Evolutionary conservation across 2,329 filamentous ascomycete genomes (phyloP), one percentile per base, ranked within the genome.

Genomic region (Penicillium sumatraense): DNA sequence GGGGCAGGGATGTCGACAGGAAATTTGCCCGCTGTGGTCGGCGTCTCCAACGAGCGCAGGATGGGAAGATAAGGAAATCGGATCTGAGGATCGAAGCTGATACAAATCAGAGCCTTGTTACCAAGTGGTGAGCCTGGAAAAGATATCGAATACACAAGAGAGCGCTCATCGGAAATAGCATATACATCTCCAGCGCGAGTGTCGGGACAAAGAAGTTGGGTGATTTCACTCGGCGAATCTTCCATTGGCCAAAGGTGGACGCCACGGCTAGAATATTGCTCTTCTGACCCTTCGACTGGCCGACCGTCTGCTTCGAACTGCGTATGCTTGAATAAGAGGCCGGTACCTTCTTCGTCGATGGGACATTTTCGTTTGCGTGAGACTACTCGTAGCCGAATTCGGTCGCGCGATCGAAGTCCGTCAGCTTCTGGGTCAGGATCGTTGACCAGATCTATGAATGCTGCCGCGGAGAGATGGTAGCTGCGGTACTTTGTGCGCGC

Each of bases 371-470:
- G 73, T 53, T 76, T 75, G 27, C 77, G 72, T 11, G 77, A 78
- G 8, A 72, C 73, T 14, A 76, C 70, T 11, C 77, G 72, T 7
- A 80, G 51, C 18, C 75, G 71, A 3, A 80, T 65, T 3, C 75
- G 72, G 58, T 78, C 75, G 35, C 64, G 67, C 1, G 69, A 65
- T 40, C 70, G 65, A 24, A 70, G 53, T 16, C 63, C 62, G 20
- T 56, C 63, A 18, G 68, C 57, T 8, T 59, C 49, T 4, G 20
- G 38, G 10, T 62, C 55, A 3, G 74, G 71, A 51, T 79, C 76
- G 27, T 74, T 77, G 40, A 80, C 73, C 14, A 80, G 63, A 45
- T 80, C 77, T 21, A 79, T 53, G 56, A 78, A 79, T 11, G 74
- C 69, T 8, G 72, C 70, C 21, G 74, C 67, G 18, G 72, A 73